Conservation (phyloP, 805 yeast genomes). For the Debaryomyces hansenii region DNA sequence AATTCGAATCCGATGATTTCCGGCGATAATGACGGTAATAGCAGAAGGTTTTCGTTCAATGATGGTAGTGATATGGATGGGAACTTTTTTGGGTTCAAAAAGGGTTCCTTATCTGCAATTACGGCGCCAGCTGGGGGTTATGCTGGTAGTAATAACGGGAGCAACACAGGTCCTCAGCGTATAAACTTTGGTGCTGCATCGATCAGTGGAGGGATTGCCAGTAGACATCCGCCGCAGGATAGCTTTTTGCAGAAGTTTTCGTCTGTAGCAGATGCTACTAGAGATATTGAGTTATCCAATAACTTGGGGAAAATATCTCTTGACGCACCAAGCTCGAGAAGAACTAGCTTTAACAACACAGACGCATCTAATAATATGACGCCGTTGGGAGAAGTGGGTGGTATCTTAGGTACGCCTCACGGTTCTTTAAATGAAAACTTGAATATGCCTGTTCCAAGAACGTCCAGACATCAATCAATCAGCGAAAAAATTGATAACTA, state of each 20-base stretch:
- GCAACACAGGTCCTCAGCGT: slow-evolving; percentile 18
- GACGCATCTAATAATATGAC: slow-evolving; percentile 21
- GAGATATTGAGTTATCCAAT: slow-evolving; percentile 56
- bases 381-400: slow-evolving; percentile 17
- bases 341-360: slow-evolving; percentile 49
- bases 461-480: slow-evolving; percentile 51
- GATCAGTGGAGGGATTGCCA: slow-evolving; percentile 55
- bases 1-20: slow-evolving; percentile 8
- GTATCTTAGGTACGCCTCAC: slow-evolving; percentile 27
- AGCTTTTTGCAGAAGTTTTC: slow-evolving; percentile 63
- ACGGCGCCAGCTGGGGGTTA: slow-evolving; percentile 42
- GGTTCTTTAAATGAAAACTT: slow-evolving; percentile 45
- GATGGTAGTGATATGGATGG: slow-evolving; percentile 47
- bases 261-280: slow-evolving; percentile 66
- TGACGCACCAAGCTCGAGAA: slow-evolving; percentile 37
- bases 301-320: slow-evolving; percentile 41
- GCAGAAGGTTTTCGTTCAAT: slow-evolving; percentile 41
- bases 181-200: slow-evolving; percentile 59
- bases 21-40: slow-evolving; percentile 3
- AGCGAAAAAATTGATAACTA: slow-evolving; percentile 66
- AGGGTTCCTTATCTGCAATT: slow-evolving; percentile 48
- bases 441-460: slow-evolving; percentile 34
- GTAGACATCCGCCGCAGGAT: slow-evolving; percentile 45
- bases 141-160: slow-evolving; percentile 7
- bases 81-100: slow-evolving; percentile 45